phyloP scores from a whole-genome alignment of 208 protist genomes.

The Acanthamoeba healyi region DNA sequence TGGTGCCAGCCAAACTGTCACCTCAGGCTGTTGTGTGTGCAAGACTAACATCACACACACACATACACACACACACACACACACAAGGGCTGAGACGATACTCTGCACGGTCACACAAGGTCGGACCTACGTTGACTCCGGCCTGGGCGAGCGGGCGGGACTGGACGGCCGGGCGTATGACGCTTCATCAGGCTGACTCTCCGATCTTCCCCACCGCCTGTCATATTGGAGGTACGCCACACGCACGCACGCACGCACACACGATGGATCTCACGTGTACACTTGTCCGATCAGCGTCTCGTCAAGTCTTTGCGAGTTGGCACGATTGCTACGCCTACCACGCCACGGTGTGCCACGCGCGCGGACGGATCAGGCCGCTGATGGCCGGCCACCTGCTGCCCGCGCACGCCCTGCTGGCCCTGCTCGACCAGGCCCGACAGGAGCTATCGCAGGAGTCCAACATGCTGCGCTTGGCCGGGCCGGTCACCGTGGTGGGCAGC shows the following conservation, averaged over 20 bases:
- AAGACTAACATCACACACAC: no score
- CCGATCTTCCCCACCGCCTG: not conserved
- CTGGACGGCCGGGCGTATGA: not conserved
- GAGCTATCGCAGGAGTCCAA: not conserved
- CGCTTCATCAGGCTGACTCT: not conserved
- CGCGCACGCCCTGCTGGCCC: not conserved
- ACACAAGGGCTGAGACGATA: no score
- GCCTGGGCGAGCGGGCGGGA: not conserved
- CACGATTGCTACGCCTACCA: not conserved
- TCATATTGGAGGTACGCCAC: not conserved
- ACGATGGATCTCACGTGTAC: not conserved
- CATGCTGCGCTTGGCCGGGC: not conserved
- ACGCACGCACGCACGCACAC: not conserved
- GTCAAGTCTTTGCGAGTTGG: not conserved
- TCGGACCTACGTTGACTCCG: not conserved
- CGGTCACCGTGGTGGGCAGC: constrained; percentile 85
- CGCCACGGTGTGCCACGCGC: not conserved
- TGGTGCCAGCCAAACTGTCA: not conserved
- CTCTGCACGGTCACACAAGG: no score
- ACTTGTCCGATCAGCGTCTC: no score
- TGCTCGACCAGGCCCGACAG: not conserved
- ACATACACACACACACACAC: no score
- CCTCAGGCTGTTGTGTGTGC: no score
- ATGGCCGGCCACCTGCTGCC: not conserved
- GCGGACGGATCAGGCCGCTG: not conserved